Percentiles rank a stretch among this genome's conserved stretches.
These are phyloP conservation scores for Blastobotrys chiropterorum DNA, from an alignment of 805 yeast species.

Conservation along the genomic window DNA sequence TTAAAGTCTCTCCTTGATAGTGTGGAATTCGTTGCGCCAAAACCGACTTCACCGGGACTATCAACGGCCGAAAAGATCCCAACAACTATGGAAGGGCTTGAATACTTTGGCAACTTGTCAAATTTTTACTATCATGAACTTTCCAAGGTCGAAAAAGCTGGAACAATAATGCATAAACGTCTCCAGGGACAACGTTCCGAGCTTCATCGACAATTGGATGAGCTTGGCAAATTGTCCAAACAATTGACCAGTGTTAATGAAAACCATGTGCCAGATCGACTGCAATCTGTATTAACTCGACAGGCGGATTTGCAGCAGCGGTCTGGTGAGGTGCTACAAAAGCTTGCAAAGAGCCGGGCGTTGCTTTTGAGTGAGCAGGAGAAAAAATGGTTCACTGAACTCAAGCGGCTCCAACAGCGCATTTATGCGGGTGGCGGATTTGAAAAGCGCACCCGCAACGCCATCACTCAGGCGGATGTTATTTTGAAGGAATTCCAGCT, in stretches of 20 bases:
- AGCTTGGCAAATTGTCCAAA: conserved; percentile 21
- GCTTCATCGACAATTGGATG: conserved; percentile 36
- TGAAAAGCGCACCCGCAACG: conserved; percentile 14
- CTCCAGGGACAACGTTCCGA: conserved; percentile 38
- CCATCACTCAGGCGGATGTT: conserved; percentile 9
- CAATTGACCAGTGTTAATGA: conserved; percentile 11
- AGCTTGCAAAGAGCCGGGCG: conserved; percentile 25
- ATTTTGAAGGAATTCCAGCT: neutral
- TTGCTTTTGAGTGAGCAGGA: conserved; percentile 37
- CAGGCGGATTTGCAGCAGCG: conserved; percentile 33
- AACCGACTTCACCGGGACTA: conserved; percentile 4
- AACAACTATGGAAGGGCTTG: conserved; percentile 22
- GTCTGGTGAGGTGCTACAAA: conserved; percentile 26
- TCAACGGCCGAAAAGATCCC: conserved; percentile 17
- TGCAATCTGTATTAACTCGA: conserved; percentile 25
- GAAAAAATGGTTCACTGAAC: conserved; percentile 41
- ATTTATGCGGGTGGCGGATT: conserved; percentile 21
- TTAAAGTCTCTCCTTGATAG: conserved; percentile 6
- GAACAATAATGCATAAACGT: conserved; percentile 33
- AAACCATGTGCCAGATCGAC: conserved; percentile 14
- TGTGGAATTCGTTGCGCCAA: neutral
- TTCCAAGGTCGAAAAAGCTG: conserved; percentile 31
- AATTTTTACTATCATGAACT: conserved; percentile 21
- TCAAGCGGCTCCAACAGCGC: conserved; percentile 31
- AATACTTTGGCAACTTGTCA: conserved; percentile 21